A percentile compares a stretch with the other conserved stretches of the same genome.
These are phyloP conservation scores for Phragmites australis DNA, from an alignment of 176 grass and related monocot genomes.

Conservation along the genomic window DNA sequence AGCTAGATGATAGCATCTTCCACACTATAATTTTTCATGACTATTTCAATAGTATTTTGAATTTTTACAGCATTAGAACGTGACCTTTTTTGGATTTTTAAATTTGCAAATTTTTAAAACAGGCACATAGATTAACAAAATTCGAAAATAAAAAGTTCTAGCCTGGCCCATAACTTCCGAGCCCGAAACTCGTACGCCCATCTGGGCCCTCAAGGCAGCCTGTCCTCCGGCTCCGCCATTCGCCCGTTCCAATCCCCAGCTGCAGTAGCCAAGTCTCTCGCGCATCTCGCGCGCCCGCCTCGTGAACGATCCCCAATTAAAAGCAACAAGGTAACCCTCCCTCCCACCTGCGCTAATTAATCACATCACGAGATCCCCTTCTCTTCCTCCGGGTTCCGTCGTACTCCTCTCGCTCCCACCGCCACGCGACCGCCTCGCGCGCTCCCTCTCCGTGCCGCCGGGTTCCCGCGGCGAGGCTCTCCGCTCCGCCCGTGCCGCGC, in stretches of 20 bases:
- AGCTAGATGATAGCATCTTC: no score
- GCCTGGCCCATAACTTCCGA: no score
- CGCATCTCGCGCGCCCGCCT: conserved; percentile 32
- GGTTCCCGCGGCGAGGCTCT: neutral
- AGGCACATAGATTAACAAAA: no score
- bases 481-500: neutral
- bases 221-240: neutral
- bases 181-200: neutral
- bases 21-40: no score
- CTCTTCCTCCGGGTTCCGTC: neutral
- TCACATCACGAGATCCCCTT: conserved; percentile 53
- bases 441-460: neutral
- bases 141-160: no score
- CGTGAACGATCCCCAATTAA: conserved; percentile 38
- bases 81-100: no score
- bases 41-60: no score
- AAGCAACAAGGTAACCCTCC: neutral
- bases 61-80: no score
- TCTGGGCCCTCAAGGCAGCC: neutral
- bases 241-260: conserved; percentile 18
- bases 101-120: no score
- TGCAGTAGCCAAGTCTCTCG: conserved; percentile 2
- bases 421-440: neutral
- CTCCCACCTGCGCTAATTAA: conserved; percentile 43
- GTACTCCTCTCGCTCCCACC: neutral